Evolutionary conservation across 345 rosid species (phyloP).

Genomic region (Murraya paniculata): DNA sequence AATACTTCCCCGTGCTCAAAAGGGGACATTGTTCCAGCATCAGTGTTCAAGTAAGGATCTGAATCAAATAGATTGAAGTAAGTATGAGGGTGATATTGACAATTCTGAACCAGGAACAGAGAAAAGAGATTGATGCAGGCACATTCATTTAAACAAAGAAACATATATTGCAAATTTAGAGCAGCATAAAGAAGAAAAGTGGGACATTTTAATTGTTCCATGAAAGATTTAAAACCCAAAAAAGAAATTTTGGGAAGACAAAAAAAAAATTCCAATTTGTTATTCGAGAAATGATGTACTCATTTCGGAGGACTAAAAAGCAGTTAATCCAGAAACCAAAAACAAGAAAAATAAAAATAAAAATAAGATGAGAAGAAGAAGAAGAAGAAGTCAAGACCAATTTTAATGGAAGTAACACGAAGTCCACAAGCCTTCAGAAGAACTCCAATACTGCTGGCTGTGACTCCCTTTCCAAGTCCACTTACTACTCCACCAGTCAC

Average conservation of each 20-base stretch:
- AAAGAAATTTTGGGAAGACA: neutral
- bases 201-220: neutral
- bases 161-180: neutral
- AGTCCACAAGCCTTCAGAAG: slow-evolving; percentile 79
- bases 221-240: neutral
- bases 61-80: neutral
- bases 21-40: slow-evolving; percentile 99
- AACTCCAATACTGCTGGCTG: slow-evolving; percentile 64
- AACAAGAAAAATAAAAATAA: neutral
- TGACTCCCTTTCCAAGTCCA: slow-evolving; percentile 72
- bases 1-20: slow-evolving; percentile 97
- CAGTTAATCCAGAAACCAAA: neutral
- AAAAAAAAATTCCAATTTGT: neutral
- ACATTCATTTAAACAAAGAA: neutral
- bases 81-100: neutral
- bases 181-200: neutral
- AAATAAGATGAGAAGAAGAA: neutral
- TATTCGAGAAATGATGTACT: neutral
- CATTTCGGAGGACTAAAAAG: neutral
- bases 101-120: neutral
- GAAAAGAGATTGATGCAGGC: neutral
- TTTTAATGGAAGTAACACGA: slow-evolving; percentile 77
- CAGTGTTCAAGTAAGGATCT: slow-evolving; percentile 96
- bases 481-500: slow-evolving; percentile 73
- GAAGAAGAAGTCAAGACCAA: slow-evolving; percentile 39